These are phyloP conservation scores for Xeromyces bisporus DNA, from an alignment of 495 filamentous ascomycete genomes.

Conservation along the genomic window DNA sequence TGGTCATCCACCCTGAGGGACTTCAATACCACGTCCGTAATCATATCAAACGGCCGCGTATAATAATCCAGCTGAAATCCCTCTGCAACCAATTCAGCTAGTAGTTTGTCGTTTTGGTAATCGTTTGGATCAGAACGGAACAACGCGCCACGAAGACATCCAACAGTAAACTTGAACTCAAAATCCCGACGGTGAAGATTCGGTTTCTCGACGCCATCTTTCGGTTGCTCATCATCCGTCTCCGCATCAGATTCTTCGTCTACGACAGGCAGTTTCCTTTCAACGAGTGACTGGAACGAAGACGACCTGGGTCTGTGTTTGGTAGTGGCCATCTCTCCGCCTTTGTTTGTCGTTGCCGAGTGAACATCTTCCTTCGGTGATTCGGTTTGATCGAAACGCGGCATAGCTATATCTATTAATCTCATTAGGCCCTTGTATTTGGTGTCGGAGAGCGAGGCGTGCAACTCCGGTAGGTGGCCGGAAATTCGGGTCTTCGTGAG, in stretches of 20 bases:
- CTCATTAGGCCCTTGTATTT: slow-evolving; percentile 97
- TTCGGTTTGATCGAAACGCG: slow-evolving; percentile 47
- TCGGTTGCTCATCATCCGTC: slow-evolving; percentile 41
- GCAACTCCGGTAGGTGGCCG: slow-evolving; percentile 79
- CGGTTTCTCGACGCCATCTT: slow-evolving; percentile 35
- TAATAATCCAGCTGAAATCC: slow-evolving; percentile 76
- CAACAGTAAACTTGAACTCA: slow-evolving; percentile 90
- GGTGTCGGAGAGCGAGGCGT: slow-evolving; percentile 76
- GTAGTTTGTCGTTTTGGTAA: slow-evolving; percentile 55
- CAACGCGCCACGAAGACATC: slow-evolving; percentile 77
- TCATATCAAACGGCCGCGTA: slow-evolving; percentile 78
- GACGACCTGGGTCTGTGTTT: slow-evolving; percentile 32
- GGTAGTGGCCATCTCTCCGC: slow-evolving; percentile 11
- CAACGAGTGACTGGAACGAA: slow-evolving; percentile 45
- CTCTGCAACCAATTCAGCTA: slow-evolving; percentile 85
- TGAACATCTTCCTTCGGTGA: slow-evolving; percentile 9
- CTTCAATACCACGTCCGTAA: slow-evolving; percentile 70
- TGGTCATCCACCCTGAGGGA: slow-evolving; percentile 88
- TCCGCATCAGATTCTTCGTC: slow-evolving; percentile 57
- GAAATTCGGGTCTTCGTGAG: slow-evolving; percentile 84
- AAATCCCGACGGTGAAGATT: slow-evolving; percentile 76
- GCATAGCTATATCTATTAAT: slow-evolving; percentile 86
- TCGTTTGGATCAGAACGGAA: slow-evolving; percentile 74
- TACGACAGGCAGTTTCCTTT: slow-evolving; percentile 60
- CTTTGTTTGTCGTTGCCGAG: slow-evolving; percentile 10